Percentiles rank a stretch among this genome's conserved stretches.
phyloP scores from a whole-genome alignment of 441 rosid species.

The Metrosideros polymorpha region DNA sequence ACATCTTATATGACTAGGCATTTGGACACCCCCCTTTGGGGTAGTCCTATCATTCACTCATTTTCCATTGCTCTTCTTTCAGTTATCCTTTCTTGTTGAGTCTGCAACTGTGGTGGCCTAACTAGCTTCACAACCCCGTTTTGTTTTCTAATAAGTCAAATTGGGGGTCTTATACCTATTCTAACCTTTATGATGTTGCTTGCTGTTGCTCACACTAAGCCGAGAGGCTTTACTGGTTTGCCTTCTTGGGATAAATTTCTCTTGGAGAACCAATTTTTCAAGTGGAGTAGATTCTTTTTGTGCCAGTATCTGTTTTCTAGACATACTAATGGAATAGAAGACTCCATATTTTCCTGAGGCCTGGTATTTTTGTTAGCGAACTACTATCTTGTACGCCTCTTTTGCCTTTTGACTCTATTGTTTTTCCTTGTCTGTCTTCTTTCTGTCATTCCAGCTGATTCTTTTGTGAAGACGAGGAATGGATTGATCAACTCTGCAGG shows the following conservation, averaged over 20 bases:
- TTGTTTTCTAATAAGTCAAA: not conserved
- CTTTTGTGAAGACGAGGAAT: constrained; percentile 14
- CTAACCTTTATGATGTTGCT: not conserved
- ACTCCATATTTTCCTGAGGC: not conserved
- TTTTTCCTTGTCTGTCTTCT: not conserved
- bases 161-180: not conserved
- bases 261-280: not conserved
- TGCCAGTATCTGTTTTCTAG: not conserved
- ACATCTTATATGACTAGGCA: not conserved
- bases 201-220: not conserved
- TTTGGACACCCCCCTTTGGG: not conserved
- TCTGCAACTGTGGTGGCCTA: not conserved
- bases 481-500: constrained; percentile 21
- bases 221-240: not conserved
- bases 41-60: not conserved
- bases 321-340: not conserved
- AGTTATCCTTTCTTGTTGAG: not conserved
- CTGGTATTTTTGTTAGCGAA: not conserved
- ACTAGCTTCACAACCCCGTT: not conserved
- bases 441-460: constrained; percentile 19
- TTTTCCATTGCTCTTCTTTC: not conserved
- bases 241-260: not conserved
- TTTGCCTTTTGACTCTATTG: not conserved
- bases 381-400: not conserved
- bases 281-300: not conserved